Base-by-base conservation (phyloP, 208 protist genomes). In the Trypanosoma conorhini region DNA sequence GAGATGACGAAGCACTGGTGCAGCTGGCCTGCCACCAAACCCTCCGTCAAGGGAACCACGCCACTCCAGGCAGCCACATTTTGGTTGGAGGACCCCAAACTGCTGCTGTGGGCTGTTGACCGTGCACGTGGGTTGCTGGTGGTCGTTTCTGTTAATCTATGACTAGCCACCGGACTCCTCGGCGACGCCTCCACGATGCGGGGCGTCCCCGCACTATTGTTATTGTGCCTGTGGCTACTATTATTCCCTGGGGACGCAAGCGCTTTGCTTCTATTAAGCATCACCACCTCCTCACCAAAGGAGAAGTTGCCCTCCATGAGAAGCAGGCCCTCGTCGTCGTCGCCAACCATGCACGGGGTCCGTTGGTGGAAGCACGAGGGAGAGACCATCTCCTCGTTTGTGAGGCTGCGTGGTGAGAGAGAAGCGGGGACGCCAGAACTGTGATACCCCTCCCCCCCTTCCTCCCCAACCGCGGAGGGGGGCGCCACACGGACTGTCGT, bases 321-420 rank as follows among this genome's bases (percentile, higher is more conserved):
- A 69, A 74, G 17, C 51, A 69, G 8, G 52, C 70, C 3, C 12
- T 82, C 79, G 33, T 90, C 86, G 42, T 95, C 86, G 30, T 82
- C 83, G 19, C 82, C 89, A 26, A 89, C 71, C 69, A 95, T 88
- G 62, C 80, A 85, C 13, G 89, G 84, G 15, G 89, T 95, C 66
- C 89, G 89, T 62, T 91, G 85, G 57, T 95, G 89, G 42, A 82
- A 84, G 72, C 82, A 88, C 31, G 67, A 57, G 13, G 86, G 86
- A 28, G 87, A 87, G 22, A 68, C 40, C 78, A 79, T 79, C 31
- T 81, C 82, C 24, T 68, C 63, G 19, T 62, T 69, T 21, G 64
- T 66, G 26, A 68, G 48, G 44, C 42, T 71, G n/a, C 40, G 17
- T 54, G 62, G 62, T 26, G 58, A 48, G 24, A 38, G n/a, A 57